Base-by-base conservation (phyloP, 768 basidiomycete genomes). In the Lactarius deliciosus region DNA sequence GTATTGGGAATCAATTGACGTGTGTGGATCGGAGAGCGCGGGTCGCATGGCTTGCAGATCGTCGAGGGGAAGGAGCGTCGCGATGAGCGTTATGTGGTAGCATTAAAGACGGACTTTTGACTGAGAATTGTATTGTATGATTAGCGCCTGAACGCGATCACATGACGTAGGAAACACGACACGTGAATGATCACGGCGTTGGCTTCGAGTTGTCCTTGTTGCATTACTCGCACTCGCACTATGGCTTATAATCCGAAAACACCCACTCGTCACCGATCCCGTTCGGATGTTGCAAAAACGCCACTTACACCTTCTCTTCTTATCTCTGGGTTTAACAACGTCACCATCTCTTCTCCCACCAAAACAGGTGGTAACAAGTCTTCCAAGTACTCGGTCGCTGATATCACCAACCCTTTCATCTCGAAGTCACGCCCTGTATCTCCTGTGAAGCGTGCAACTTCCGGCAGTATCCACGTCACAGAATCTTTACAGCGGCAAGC, bases 371-470 rank as follows among this genome's bases (percentile, higher is more conserved):
- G 69, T 57, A 32, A 71, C 70, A 61, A 72, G 76, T 63, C 71
- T 56, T 69, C 60, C 9, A 71, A 71, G 55, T 74, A 74, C 32
- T 63, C 71, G 15, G 64, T 66, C 28, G 84, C 81, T 41, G 86
- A 87, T 70, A 75, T 79, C 36, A 81, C 85, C 10, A 90, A 90
- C 68, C 87, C 89, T 0, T 90, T 90, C 72, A 79, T 89, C 62
- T 76, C 82, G 2, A 77, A 74, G 10, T 85, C 84, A 18, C 81
- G 87, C 20, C 81, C 86, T 1, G 75, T 81, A 2, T 90, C 89
- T 2, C 90, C 90, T 1, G 79, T 86, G 11, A 92, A 92, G 75
- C 81, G 87, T 13, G 75, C 83, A 1, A 81, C 82, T 0, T 78
- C 79, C 4, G 76, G 81, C 60, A 73, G 77, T 13, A 81, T 85